A percentile compares a stretch with the other conserved stretches of the same genome.
Conservation (phyloP, 768 basidiomycete genomes). For the button mushroom (Agaricus bisporus) region DNA sequence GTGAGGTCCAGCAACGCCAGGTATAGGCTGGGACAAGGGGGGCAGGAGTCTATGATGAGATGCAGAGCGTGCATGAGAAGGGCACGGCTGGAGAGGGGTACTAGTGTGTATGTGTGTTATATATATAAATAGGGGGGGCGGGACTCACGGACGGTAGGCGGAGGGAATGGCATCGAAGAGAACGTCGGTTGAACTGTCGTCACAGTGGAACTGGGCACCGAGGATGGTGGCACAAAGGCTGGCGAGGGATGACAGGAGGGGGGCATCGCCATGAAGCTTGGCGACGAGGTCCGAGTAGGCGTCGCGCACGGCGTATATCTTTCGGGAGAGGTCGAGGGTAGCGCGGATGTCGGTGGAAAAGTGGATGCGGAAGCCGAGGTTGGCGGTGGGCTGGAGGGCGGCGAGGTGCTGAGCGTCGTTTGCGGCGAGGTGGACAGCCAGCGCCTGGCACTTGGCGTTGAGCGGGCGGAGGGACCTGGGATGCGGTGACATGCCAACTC, state of each 20-base stretch:
- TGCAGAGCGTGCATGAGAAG: slow-evolving; percentile 36
- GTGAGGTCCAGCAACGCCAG: slow-evolving; percentile 45
- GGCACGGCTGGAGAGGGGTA: neutral
- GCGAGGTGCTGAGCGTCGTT: too few relatives aligned
- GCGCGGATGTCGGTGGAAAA: slow-evolving; percentile 24
- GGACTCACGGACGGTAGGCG: slow-evolving; percentile 43
- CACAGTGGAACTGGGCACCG: slow-evolving; percentile 13
- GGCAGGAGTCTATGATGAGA: slow-evolving; percentile 38
- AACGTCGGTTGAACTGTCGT: slow-evolving; percentile 23
- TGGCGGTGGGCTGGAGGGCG: slow-evolving; percentile 20
- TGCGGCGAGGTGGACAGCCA: slow-evolving; percentile 18
- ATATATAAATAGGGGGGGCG: neutral
- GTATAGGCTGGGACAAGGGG: slow-evolving; percentile 43
- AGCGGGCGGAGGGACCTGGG: slow-evolving; percentile 40
- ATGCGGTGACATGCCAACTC: too few relatives aligned
- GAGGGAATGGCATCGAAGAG: slow-evolving; percentile 48
- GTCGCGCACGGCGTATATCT: slow-evolving; percentile 48
- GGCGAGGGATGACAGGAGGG: slow-evolving; percentile 16
- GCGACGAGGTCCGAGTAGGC: slow-evolving; percentile 47
- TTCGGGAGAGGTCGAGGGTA: slow-evolving; percentile 33
- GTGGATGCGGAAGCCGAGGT: slow-evolving; percentile 24
- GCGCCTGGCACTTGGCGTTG: slow-evolving; percentile 35
- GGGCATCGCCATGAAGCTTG: slow-evolving; percentile 13
- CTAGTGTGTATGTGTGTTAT: too few relatives aligned
- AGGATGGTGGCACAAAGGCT: slow-evolving; percentile 13